Conservation (phyloP, 257 asterid genomes). For the Plectranthus barbatus region DNA sequence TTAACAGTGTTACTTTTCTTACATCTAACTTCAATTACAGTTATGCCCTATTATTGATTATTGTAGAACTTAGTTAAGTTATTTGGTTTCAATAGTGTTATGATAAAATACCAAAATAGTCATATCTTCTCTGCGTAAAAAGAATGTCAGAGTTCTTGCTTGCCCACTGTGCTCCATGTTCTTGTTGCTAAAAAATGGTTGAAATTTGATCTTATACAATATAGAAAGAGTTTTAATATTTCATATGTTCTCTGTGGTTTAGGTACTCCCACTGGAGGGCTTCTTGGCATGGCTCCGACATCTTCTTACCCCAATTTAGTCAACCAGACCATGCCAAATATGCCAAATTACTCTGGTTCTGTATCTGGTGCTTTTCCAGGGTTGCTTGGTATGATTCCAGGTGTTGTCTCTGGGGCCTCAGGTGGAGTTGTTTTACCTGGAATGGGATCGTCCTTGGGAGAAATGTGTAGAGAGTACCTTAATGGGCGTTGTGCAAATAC, state of each 20-base stretch:
- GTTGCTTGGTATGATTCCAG: conserved; percentile 94
- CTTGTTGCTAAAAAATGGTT: neutral
- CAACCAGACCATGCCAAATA: conserved; percentile 97
- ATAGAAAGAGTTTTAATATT: conserved; percentile 6
- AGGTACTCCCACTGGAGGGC: conserved; percentile 83
- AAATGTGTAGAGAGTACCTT: conserved; percentile 85
- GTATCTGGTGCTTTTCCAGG: conserved; percentile 93
- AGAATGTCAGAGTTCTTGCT: neutral
- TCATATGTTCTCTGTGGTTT: conserved; percentile 17
- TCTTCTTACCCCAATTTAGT: conserved; percentile 68
- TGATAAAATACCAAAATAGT: no score
- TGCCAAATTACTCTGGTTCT: conserved; percentile 95
- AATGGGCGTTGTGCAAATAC: conserved; percentile 74
- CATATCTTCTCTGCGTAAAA: neutral
- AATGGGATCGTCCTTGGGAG: conserved; percentile 83
- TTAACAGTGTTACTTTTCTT: neutral
- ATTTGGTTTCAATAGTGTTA: neutral
- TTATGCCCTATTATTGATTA: neutral
- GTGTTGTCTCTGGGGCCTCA: conserved; percentile 77
- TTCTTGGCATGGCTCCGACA: conserved; percentile 72
- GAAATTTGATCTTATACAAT: conserved; percentile 1
- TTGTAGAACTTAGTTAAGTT: neutral
- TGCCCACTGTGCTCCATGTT: conserved; percentile 1
- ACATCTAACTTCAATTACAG: neutral
- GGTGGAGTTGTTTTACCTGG: conserved; percentile 96